Percentiles rank a stretch among this genome's conserved stretches.
Conservation (phyloP, 148 eudicot genomes). For the Hydrangea macrophylla region DNA sequence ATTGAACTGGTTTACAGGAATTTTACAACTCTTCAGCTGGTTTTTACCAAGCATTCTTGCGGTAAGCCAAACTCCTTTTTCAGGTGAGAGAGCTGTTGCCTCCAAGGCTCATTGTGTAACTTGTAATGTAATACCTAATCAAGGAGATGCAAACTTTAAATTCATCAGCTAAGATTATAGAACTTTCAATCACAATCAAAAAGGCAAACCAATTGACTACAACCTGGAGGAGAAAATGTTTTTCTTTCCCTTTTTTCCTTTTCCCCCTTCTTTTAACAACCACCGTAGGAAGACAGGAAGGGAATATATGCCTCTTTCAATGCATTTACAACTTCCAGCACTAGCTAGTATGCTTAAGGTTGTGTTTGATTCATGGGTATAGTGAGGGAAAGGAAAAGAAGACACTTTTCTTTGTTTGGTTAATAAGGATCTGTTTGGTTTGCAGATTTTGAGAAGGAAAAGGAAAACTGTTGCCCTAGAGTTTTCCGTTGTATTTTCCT, state of each 20-base stretch:
- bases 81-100: conserved; percentile 29
- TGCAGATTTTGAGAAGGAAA: too few species aligned
- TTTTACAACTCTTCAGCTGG: conserved; percentile 15
- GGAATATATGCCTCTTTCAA: not conserved
- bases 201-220: not conserved
- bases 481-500: too few species aligned
- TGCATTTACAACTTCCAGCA: too few species aligned
- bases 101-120: conserved; percentile 81
- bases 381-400: too few species aligned
- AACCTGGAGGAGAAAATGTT: not conserved
- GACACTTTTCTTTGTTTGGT: too few species aligned
- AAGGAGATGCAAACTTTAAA: conserved; percentile 6
- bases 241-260: too few species aligned
- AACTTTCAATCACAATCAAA: not conserved
- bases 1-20: not conserved
- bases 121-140: conserved; percentile 74
- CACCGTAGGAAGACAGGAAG: not conserved
- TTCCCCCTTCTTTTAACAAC: too few species aligned
- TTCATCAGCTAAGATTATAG: conserved; percentile 9
- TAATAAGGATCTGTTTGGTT: too few species aligned
- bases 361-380: too few species aligned
- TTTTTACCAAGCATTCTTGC: conserved; percentile 40
- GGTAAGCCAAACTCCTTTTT: conserved; percentile 51
- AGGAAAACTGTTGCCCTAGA: too few species aligned
- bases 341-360: too few species aligned